These are phyloP conservation scores for Beauveria brongniartii DNA, from an alignment of 2,329 filamentous ascomycete species.

Conservation along the genomic window DNA sequence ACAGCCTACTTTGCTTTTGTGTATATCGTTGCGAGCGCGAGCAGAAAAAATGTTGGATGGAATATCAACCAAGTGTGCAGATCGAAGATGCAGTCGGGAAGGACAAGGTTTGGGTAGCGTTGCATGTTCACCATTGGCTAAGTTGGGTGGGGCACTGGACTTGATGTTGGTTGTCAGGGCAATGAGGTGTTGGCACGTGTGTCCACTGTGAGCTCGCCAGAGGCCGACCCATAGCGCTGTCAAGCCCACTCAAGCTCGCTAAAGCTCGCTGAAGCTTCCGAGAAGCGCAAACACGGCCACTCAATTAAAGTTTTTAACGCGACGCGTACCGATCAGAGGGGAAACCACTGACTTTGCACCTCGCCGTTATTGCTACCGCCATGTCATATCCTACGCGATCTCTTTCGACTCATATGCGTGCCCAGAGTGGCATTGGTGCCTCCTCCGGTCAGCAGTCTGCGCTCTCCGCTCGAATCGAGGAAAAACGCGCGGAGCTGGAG, in stretches of 20 bases:
- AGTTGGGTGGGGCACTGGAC: conserved; percentile 1
- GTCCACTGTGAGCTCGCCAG: not conserved
- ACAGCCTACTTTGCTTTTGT: not conserved
- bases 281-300: not conserved
- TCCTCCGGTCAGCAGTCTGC: conserved; percentile 57
- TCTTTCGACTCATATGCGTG: conserved; percentile 60
- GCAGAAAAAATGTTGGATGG: not conserved
- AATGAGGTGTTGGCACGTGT: not conserved
- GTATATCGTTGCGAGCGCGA: not conserved
- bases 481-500: conserved; percentile 79
- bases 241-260: not conserved
- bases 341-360: not conserved
- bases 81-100: not conserved
- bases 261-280: not conserved
- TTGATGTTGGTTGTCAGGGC: conserved; percentile 4
- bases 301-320: not conserved
- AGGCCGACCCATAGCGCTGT: not conserved
- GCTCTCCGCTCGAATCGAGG: conserved; percentile 67
- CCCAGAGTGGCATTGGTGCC: conserved; percentile 42
- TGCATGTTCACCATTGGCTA: conserved; percentile 3
- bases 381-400: conserved; percentile 52
- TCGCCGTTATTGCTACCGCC: not conserved
- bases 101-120: not conserved
- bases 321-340: not conserved
- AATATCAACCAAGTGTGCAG: not conserved